Percentiles rank a stretch among this genome's conserved stretches.
These are phyloP conservation scores for Wallacemonas rigidus DNA, from an alignment of 208 protist genomes.

Conservation along the genomic window DNA sequence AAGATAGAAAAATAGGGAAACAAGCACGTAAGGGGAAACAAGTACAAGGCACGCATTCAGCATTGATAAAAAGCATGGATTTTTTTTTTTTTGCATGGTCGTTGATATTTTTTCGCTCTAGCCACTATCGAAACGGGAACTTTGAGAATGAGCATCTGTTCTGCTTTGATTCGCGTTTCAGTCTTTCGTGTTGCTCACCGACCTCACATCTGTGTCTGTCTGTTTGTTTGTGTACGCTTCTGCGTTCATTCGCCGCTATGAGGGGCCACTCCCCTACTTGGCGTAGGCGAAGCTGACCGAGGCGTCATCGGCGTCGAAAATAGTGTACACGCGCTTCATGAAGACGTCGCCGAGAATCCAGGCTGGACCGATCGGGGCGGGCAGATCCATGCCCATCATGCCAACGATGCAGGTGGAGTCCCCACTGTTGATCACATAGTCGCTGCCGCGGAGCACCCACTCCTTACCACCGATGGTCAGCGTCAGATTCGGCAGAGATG, in stretches of 20 bases:
- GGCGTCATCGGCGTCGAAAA: constrained; percentile 62
- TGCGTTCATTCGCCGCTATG: not conserved
- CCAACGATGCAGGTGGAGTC: constrained; percentile 51
- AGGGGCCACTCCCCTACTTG: constrained; percentile 18
- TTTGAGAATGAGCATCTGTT: too few relatives aligned
- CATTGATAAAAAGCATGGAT: too few relatives aligned
- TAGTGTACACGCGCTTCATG: constrained; percentile 55
- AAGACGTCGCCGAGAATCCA: constrained; percentile 70
- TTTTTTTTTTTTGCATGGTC: too few relatives aligned
- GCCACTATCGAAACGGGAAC: too few relatives aligned
- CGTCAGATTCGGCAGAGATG: constrained; percentile 67
- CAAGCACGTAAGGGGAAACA: too few relatives aligned
- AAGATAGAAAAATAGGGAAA: too few relatives aligned
- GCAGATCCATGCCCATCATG: constrained; percentile 49
- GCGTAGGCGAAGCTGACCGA: constrained; percentile 54
- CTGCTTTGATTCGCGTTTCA: too few relatives aligned
- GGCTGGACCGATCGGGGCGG: constrained; percentile 33
- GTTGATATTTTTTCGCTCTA: too few relatives aligned
- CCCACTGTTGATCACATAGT: constrained; percentile 89
- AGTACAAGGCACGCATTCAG: too few relatives aligned
- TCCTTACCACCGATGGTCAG: constrained; percentile 62
- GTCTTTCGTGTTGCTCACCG: too few relatives aligned
- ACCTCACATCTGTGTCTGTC: not conserved
- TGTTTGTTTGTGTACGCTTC: not conserved
- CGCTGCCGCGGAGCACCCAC: constrained; percentile 63